phyloP scores from a whole-genome alignment of 495 filamentous ascomycete species.

The Acidiella bohemica region DNA sequence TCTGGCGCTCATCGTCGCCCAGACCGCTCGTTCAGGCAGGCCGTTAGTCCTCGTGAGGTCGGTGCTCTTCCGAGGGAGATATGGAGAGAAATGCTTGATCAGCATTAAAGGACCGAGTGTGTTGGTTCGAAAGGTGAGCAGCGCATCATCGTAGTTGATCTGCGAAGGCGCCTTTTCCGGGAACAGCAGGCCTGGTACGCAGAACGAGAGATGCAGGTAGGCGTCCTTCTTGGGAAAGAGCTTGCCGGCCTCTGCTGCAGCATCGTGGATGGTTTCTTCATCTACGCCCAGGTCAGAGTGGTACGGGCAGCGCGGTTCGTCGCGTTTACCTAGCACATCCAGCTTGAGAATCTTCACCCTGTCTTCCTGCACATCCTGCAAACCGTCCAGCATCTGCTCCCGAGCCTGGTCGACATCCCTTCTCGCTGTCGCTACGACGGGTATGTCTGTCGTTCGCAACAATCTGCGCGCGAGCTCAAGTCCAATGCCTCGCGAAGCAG shows the following conservation, averaged over 20 bases:
- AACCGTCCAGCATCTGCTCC: constrained; percentile 38
- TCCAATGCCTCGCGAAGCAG: constrained; percentile 63
- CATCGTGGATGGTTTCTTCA: constrained; percentile 36
- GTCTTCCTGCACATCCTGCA: constrained; percentile 32
- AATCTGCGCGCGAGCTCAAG: constrained; percentile 56
- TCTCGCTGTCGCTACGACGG: constrained; percentile 60
- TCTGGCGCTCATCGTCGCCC: constrained; percentile 59
- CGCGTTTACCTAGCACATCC: constrained; percentile 42
- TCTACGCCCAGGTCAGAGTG: constrained; percentile 24
- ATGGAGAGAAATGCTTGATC: constrained; percentile 55
- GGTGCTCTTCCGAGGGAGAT: constrained; percentile 45
- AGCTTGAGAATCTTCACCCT: constrained; percentile 43
- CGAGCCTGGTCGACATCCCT: constrained; percentile 40
- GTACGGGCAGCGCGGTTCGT: too few relatives aligned
- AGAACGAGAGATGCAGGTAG: constrained; percentile 56
- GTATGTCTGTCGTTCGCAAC: constrained; percentile 48
- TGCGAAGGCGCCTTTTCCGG: constrained; percentile 59
- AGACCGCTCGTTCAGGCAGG: constrained; percentile 38
- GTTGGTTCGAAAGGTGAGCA: constrained; percentile 54
- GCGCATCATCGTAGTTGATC: constrained; percentile 42
- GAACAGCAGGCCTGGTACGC: constrained; percentile 57
- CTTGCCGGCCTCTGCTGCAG: constrained; percentile 23
- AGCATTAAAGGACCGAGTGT: constrained; percentile 59
- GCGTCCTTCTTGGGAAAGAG: constrained; percentile 37
- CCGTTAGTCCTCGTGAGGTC: constrained; percentile 3